phyloP scores from a whole-genome alignment of 2,329 filamentous ascomycete species.

The Ophiocordyceps camponoti-saundersi region DNA sequence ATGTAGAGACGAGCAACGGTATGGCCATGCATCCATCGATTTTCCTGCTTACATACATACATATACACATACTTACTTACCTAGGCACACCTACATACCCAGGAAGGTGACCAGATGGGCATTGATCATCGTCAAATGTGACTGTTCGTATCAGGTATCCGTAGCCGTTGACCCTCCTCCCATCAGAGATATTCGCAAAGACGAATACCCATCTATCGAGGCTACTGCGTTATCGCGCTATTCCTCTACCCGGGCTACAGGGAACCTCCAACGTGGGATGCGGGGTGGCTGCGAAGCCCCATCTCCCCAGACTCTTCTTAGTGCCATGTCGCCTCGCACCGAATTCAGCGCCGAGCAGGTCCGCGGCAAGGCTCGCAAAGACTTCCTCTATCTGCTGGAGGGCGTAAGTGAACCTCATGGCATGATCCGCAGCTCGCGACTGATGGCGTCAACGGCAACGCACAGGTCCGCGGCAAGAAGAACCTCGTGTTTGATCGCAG shows the following conservation, averaged over 20 bases:
- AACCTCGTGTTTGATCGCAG: slow-evolving; percentile 87
- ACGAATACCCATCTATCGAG: not conserved
- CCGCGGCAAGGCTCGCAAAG: slow-evolving; percentile 67
- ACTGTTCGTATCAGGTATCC: too few species aligned
- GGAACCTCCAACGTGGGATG: not conserved
- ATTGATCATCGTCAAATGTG: too few species aligned
- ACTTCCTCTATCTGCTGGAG: slow-evolving; percentile 82
- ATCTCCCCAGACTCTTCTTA: not conserved
- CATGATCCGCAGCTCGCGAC: not conserved
- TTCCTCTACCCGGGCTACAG: not conserved
- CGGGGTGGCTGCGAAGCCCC: not conserved
- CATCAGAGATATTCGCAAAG: not conserved
- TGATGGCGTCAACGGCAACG: slow-evolving; percentile 5
- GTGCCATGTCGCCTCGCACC: slow-evolving; percentile 49
- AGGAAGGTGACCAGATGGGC: too few species aligned
- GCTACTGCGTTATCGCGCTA: not conserved
- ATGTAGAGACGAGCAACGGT: too few species aligned
- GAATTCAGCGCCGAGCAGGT: slow-evolving; percentile 62
- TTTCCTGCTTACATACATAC: too few species aligned
- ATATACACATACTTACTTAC: too few species aligned
- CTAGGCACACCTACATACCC: too few species aligned
- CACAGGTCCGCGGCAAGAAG: slow-evolving; percentile 92
- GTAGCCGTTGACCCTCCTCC: too few species aligned
- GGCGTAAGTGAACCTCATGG: slow-evolving; percentile 52
- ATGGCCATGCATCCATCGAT: too few species aligned